These are phyloP conservation scores for Phlebopus sp. DNA, from an alignment of 1,284 basidiomycete species.

Conservation along the genomic window DNA sequence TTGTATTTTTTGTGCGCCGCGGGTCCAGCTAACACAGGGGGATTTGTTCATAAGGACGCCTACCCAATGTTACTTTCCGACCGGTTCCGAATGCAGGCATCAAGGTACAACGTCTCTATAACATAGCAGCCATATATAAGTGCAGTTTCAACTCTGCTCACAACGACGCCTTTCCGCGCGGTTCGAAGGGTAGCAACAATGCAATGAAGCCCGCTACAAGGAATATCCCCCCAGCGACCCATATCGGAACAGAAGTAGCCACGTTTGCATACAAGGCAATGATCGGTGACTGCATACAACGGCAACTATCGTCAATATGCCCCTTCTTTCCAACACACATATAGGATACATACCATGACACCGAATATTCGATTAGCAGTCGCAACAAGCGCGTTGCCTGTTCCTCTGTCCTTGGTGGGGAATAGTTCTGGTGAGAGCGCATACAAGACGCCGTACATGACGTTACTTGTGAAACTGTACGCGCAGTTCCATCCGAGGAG, in stretches of 20 bases:
- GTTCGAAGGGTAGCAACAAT: conserved; percentile 67
- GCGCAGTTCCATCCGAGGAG: conserved; percentile 23
- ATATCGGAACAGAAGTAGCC: conserved; percentile 65
- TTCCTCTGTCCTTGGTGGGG: conserved; percentile 61
- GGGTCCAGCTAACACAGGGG: no score
- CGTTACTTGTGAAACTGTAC: not conserved
- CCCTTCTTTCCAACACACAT: conserved; percentile 7
- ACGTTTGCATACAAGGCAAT: conserved; percentile 63
- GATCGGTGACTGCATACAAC: conserved; percentile 51
- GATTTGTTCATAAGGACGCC: no score
- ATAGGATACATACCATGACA: conserved; percentile 48
- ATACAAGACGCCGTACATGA: conserved; percentile 60
- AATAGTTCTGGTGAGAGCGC: conserved; percentile 66
- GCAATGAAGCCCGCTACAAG: conserved; percentile 60
- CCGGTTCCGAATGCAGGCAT: no score
- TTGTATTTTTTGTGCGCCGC: no score
- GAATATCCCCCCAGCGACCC: conserved; percentile 65
- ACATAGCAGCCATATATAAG: not conserved
- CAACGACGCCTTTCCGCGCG: conserved; percentile 62
- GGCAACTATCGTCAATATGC: not conserved
- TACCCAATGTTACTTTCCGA: no score
- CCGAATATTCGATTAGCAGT: conserved; percentile 55
- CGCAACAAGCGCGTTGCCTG: conserved; percentile 58
- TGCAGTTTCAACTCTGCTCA: conserved; percentile 20
- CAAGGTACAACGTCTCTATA: no score